These are phyloP conservation scores for Lachancea mirantina DNA, from an alignment of 805 yeast genomes.

Conservation along the genomic window DNA sequence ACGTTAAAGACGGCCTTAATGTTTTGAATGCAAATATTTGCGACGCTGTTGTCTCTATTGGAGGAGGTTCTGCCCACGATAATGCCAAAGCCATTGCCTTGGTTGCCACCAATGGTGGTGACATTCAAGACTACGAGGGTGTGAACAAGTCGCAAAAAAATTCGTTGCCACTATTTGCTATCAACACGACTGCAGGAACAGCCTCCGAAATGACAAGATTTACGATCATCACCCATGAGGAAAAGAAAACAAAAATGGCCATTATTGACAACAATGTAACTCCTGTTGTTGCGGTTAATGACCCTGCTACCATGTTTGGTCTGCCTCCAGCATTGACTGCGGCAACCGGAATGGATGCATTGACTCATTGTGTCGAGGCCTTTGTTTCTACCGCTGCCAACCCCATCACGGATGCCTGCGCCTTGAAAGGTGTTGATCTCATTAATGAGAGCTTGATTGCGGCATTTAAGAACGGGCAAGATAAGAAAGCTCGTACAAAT, in stretches of 20 bases:
- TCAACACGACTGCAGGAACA: conserved; percentile 42
- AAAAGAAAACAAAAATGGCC: conserved; percentile 37
- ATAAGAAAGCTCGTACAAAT: conserved; percentile 36
- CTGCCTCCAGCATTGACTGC: conserved; percentile 38
- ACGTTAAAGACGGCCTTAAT: conserved; percentile 15
- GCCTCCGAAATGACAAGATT: conserved; percentile 43
- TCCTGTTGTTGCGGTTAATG: conserved; percentile 38
- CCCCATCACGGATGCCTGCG: conserved; percentile 39
- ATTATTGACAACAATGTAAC: conserved; percentile 37
- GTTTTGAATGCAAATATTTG: conserved; percentile 17
- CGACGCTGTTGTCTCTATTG: conserved; percentile 38
- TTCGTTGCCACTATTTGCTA: conserved; percentile 34
- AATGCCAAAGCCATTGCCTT: conserved; percentile 38
- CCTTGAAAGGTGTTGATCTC: conserved; percentile 36
- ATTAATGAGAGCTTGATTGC: conserved; percentile 35
- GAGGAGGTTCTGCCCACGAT: conserved; percentile 44
- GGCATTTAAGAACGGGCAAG: conserved; percentile 35
- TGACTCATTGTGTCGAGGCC: conserved; percentile 40
- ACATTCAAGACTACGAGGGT: conserved; percentile 36
- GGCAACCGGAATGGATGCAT: conserved; percentile 38
- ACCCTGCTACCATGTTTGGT: conserved; percentile 35
- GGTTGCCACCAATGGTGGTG: conserved; percentile 35
- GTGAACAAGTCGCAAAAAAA: conserved; percentile 31
- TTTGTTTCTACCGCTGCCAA: conserved; percentile 42
- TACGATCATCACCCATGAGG: conserved; percentile 37